A percentile compares a stretch with the other conserved stretches of the same genome.
Conservation (phyloP, 805 yeast species). For the Hanseniaspora clermontiae region DNA sequence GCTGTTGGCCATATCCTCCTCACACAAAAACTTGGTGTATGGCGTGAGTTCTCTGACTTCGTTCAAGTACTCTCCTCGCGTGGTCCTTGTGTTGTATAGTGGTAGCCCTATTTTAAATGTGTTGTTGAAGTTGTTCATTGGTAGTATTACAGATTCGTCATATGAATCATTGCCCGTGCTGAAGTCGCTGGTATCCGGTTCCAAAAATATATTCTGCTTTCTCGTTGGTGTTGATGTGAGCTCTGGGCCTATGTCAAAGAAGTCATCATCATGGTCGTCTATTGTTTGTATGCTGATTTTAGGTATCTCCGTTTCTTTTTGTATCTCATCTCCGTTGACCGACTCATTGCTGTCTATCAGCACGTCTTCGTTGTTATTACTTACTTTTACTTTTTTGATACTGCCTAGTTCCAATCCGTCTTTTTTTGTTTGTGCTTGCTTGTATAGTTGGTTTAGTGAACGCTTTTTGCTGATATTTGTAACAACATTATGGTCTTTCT, state of each 20-base stretch:
- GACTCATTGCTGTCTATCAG: neutral
- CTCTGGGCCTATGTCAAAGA: neutral
- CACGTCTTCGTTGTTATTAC: neutral
- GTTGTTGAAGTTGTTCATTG: neutral
- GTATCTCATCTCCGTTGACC: neutral
- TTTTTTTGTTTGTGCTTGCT: neutral
- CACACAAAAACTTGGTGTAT: neutral
- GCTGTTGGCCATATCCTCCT: neutral
- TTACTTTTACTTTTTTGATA: neutral
- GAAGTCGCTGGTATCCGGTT: neutral
- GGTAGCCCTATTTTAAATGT: neutral
- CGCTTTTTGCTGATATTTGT: neutral
- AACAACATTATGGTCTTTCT: neutral
- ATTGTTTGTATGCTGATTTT: neutral
- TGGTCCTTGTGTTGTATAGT: neutral
- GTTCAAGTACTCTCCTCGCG: constrained; percentile 1
- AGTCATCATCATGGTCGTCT: neutral
- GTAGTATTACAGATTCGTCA: neutral
- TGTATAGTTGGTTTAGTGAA: neutral
- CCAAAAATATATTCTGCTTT: neutral
- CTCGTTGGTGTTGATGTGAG: constrained; percentile 1
- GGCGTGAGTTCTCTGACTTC: constrained; percentile 5
- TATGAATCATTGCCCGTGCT: neutral
- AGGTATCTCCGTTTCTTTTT: neutral
- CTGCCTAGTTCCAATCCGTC: neutral